phyloP scores from a whole-genome alignment of 2,329 filamentous ascomycete species.

The Fusarium sp. region DNA sequence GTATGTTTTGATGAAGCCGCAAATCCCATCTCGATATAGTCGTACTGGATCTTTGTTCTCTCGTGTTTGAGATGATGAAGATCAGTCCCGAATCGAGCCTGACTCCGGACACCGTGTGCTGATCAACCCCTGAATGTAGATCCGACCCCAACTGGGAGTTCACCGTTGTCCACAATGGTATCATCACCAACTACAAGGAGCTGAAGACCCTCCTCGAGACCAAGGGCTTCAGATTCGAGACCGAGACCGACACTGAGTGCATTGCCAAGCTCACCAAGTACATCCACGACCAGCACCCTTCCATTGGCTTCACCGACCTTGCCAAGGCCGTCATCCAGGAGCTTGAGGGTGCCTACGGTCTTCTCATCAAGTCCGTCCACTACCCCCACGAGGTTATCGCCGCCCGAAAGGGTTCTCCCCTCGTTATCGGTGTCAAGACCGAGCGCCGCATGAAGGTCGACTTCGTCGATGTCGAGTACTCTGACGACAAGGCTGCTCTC shows the following conservation, averaged over 20 bases:
- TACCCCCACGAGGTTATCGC: conserved; percentile 98
- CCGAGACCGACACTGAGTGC: conserved; percentile 98
- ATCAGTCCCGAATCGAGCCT: conserved; percentile 16
- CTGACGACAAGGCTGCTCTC: conserved; percentile 83
- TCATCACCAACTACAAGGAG: conserved; percentile 99
- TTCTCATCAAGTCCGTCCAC: conserved; percentile 98
- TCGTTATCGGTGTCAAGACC: conserved; percentile 97
- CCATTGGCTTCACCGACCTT: conserved; percentile 94
- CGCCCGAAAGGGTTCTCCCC: conserved; percentile 96
- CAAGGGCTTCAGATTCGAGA: conserved; percentile 99
- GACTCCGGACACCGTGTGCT: conserved; percentile 20
- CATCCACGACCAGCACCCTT: conserved; percentile 93
- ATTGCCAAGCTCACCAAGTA: conserved; percentile 99
- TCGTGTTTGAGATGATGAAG: conserved; percentile 5
- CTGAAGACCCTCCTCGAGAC: conserved; percentile 89
- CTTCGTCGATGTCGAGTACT: conserved; percentile 98
- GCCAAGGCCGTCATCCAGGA: conserved; percentile 98
- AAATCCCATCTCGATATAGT: not conserved
- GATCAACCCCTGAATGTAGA: conserved; percentile 59
- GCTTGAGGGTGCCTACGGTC: conserved; percentile 96
- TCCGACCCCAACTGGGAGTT: conserved; percentile 97
- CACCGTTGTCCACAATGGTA: conserved; percentile 97
- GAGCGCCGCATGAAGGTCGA: conserved; percentile 99
- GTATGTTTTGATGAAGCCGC: conserved; percentile 62
- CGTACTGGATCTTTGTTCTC: conserved; percentile 2